Evolutionary conservation across 257 asterid genomes (phyloP).

Genomic region (Nicotiana knightiana): DNA sequence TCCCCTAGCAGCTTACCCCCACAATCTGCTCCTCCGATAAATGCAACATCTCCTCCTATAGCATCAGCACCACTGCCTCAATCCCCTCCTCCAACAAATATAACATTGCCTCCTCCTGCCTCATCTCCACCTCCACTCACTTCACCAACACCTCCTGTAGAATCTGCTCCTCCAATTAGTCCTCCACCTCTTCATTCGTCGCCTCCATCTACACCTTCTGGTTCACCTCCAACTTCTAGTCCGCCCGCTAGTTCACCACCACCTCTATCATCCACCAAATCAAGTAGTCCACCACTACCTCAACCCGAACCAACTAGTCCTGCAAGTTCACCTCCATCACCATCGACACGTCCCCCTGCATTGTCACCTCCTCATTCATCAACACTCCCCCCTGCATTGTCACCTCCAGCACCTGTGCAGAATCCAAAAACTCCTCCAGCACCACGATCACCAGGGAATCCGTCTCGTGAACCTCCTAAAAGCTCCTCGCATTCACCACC

Average conservation of each 20-base stretch:
- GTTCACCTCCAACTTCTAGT: conserved; percentile 8
- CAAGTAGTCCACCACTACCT: conserved; percentile 16
- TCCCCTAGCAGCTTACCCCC: neutral
- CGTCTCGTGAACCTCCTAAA: conserved; percentile 26
- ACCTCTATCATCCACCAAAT: neutral
- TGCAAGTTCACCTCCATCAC: conserved; percentile 7
- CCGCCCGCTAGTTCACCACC: conserved; percentile 10
- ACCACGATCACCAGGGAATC: conserved; percentile 7
- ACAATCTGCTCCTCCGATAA: neutral
- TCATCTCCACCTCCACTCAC: conserved; percentile 15
- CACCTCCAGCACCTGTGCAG: conserved; percentile 24
- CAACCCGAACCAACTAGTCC: conserved; percentile 13
- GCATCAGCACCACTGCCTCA: conserved; percentile 5
- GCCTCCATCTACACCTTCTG: conserved; percentile 8
- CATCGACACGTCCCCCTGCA: conserved; percentile 15
- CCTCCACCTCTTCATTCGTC: neutral
- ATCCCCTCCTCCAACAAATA: neutral
- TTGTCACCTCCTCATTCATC: conserved; percentile 7
- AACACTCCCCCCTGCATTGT: neutral
- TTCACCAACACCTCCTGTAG: conserved; percentile 16
- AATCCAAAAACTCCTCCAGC: conserved; percentile 16
- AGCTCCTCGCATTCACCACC: conserved; percentile 33
- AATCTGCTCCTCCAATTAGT: conserved; percentile 12
- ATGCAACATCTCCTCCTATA: conserved; percentile 19
- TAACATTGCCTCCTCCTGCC: neutral